Conservation (phyloP, 1,139 yeast species). For the Lodderomyces pseudojiufengensis region DNA sequence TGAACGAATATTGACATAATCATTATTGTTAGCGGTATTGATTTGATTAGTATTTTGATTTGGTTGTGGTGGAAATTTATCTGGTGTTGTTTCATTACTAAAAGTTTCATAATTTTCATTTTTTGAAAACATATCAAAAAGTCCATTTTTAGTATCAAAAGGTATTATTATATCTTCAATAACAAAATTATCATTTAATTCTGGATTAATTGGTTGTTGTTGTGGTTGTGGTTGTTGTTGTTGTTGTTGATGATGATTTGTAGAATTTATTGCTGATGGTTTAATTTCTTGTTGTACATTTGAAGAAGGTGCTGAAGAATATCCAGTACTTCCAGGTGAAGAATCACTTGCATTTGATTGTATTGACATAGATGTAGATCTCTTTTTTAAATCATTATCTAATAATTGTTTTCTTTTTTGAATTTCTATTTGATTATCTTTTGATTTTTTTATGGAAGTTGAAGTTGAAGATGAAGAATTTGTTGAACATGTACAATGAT, state of each 20-base stretch:
- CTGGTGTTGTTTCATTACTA: not conserved
- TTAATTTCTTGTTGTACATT: conserved; percentile 3
- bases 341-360: conserved; percentile 8
- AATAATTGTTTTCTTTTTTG: no score
- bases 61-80: not conserved
- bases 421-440: conserved; percentile 25
- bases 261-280: conserved; percentile 4
- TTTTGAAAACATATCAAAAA: conserved; percentile 27
- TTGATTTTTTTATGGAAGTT: conserved; percentile 25
- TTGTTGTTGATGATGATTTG: conserved; percentile 4
- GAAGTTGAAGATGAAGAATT: conserved; percentile 19
- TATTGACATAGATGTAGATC: conserved; percentile 7
- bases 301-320: conserved; percentile 2
- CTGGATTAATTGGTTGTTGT: conserved; percentile 3
- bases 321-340: conserved; percentile 9
- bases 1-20: not conserved
- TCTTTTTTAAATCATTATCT: conserved; percentile 14
- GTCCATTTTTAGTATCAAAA: conserved; percentile 27
- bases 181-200: conserved; percentile 21
- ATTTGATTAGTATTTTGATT: not conserved
- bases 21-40: not conserved
- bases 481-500: conserved; percentile 58
- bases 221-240: conserved; percentile 5
- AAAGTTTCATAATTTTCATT: conserved; percentile 5
- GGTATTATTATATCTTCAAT: conserved; percentile 33